Percentiles rank a stretch among this genome's conserved stretches.
These are phyloP conservation scores for Tylopilus subfusipes DNA, from an alignment of 768 basidiomycete species.

Conservation along the genomic window DNA sequence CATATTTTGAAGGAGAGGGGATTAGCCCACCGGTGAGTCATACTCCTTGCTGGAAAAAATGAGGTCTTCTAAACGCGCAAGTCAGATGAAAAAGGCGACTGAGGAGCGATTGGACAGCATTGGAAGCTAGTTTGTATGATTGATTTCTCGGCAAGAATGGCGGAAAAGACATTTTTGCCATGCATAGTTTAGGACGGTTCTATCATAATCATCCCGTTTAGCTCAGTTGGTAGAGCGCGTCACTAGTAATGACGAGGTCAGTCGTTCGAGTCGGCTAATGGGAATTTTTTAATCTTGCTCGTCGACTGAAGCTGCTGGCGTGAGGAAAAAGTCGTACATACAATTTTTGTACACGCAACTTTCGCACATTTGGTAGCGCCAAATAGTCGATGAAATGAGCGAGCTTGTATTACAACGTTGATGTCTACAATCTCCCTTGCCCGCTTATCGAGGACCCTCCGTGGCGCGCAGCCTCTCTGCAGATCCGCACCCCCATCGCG, in stretches of 20 bases:
- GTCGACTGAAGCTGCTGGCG: neutral
- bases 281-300: conserved; percentile 24
- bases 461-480: neutral
- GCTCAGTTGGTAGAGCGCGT: conserved; percentile 58
- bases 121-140: conserved; percentile 12
- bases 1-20: conserved; percentile 70
- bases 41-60: neutral
- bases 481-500: neutral
- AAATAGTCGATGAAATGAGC: neutral
- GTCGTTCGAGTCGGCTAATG: conserved; percentile 62
- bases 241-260: conserved; percentile 71
- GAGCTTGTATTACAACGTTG: conserved; percentile 1
- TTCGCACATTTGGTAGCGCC: neutral
- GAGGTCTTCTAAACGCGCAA: neutral
- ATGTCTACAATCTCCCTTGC: conserved; percentile 10
- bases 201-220: conserved; percentile 37
- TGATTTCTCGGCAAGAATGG: too few species aligned
- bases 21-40: conserved; percentile 67
- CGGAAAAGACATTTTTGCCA: too few species aligned
- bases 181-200: too few species aligned
- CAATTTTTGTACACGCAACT: neutral
- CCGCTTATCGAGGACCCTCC: conserved; percentile 7
- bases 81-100: conserved; percentile 30
- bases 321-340: neutral
- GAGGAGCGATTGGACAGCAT: conserved; percentile 23